Conservation (phyloP, 441 rosid species). For the Brassica balearica region DNA sequence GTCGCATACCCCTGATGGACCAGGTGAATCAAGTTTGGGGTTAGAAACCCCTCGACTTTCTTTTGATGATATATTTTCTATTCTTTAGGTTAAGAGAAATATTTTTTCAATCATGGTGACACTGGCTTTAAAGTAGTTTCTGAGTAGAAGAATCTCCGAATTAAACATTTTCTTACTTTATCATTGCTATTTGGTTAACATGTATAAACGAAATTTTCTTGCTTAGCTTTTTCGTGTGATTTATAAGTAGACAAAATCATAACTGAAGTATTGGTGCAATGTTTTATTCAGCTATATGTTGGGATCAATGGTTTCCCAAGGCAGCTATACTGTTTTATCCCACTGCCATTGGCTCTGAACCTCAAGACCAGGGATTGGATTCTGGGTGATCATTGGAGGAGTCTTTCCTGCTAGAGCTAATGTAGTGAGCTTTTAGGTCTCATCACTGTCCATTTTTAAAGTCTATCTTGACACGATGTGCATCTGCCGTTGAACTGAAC, state of each 20-base stretch:
- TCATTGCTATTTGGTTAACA: neutral
- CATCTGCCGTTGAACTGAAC: too few relatives aligned
- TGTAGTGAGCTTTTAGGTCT: too few relatives aligned
- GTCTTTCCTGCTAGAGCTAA: too few relatives aligned
- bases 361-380: neutral
- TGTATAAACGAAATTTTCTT: neutral
- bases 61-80: conserved; percentile 11
- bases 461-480: too few relatives aligned
- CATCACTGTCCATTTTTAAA: too few relatives aligned
- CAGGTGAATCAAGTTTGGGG: conserved; percentile 53
- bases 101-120: conserved; percentile 92
- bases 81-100: conserved; percentile 83
- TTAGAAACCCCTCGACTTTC: neutral
- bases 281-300: conserved; percentile 53
- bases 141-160: neutral
- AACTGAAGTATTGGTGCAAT: conserved; percentile 26
- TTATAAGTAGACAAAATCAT: neutral
- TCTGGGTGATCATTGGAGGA: conserved; percentile 35
- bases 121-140: conserved; percentile 80
- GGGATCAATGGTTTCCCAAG: neutral
- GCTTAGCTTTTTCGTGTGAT: neutral
- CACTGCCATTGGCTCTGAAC: neutral
- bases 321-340: neutral
- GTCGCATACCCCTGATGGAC: conserved; percentile 97
- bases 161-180: neutral